phyloP scores from a whole-genome alignment of 495 filamentous ascomycete species.

The Penicillium angulare region DNA sequence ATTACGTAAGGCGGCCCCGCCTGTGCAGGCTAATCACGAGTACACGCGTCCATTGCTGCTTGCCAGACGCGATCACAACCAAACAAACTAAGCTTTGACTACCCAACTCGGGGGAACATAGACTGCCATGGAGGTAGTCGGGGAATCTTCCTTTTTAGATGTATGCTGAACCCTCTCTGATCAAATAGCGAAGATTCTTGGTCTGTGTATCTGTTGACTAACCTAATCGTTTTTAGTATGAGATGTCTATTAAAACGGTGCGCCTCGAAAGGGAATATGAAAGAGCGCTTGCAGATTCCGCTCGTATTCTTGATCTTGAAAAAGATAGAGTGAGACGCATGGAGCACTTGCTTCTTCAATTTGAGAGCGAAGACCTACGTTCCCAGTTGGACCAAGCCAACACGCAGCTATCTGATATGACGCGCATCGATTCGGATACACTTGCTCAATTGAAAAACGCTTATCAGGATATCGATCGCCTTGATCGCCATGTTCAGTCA shows the following conservation, averaged over 20 bases:
- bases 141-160: constrained; percentile 21
- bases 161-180: too few relatives aligned
- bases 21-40: background rate
- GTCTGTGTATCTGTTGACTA: too few relatives aligned
- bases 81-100: too few relatives aligned
- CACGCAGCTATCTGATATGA: constrained; percentile 46
- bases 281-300: constrained; percentile 52
- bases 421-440: constrained; percentile 52
- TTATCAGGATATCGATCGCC: constrained; percentile 51
- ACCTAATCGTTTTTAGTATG: constrained; percentile 31
- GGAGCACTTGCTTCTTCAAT: constrained; percentile 63
- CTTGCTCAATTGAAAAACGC: constrained; percentile 56
- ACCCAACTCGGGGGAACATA: background rate
- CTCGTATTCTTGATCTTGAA: constrained; percentile 66
- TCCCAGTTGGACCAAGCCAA: constrained; percentile 57
- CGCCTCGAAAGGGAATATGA: constrained; percentile 67
- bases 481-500: constrained; percentile 54
- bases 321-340: constrained; percentile 61
- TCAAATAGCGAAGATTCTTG: too few relatives aligned
- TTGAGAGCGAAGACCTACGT: constrained; percentile 67
- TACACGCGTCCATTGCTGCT: constrained; percentile 9
- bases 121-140: constrained; percentile 17
- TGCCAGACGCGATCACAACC: background rate
- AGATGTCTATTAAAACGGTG: constrained; percentile 45
- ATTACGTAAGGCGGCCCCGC: constrained; percentile 18